Base-by-base conservation (phyloP, 768 basidiomycete species). In the Suillus subalutaceus region DNA sequence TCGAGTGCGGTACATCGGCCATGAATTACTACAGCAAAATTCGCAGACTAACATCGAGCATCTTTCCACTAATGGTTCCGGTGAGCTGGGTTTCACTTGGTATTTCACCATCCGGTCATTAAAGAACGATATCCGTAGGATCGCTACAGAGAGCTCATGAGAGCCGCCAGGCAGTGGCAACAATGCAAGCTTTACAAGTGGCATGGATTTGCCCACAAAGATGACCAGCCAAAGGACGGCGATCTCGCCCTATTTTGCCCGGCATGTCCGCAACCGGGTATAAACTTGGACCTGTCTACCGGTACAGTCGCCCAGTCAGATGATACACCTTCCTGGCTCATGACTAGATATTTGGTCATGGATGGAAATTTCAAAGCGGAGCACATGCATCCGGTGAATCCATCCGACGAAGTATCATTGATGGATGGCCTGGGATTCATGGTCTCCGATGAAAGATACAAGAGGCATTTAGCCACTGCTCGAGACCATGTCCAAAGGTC, bases 171-270 rank as follows among this genome's bases (percentile, higher is more conserved):
- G 16, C 30, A 68, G 30, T 73, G 72, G 71, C 35, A 64, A 3
- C 46, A 68, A 40, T 40, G 72, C 3, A 67, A 72, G n/a, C 44
- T 68, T 50, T 46, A 65, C 2, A 75, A 72, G 63, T 68, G 68
- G 64, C 38, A 58, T 23, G 69, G 72, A 1, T 38, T 48, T 26
- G 37, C 43, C 37, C 16, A 65, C 50, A n/a, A 62, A 58, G 30
- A 58, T 26, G 56, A 44, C 9, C 9, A 44, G 32, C 44, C 32
- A 9, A n/a, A 26, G 46, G 32, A n/a, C 3, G 23, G 41, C 20
- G 46, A 50, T 50, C 53, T 55, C 4, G 12, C 48, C 6, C 44
- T 63, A 32, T 63, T 63, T 37, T 63, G 50, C 46, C 60, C 12
- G 1, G 23, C 60, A 43, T 62, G 60, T 41, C 60, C 23, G 4